These are phyloP conservation scores for Monosporascus sp. DNA, from an alignment of 2,329 filamentous ascomycete genomes.

Conservation along the genomic window DNA sequence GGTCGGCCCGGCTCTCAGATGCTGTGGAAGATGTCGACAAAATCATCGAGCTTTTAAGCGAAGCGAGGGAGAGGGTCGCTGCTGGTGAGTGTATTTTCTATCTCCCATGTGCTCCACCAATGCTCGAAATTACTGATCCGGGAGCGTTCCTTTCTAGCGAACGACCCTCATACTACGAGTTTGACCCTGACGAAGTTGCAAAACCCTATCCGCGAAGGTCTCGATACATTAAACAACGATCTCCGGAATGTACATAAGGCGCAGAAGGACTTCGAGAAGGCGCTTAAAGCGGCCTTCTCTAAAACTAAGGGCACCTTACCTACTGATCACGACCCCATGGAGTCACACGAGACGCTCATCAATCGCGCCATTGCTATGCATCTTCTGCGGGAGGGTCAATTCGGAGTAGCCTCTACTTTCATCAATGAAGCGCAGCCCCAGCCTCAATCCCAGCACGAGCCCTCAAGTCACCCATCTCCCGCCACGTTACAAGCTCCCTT, in stretches of 20 bases:
- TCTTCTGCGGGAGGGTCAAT: slow-evolving; percentile 88
- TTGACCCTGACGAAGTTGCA: slow-evolving; percentile 79
- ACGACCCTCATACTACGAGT: slow-evolving; percentile 65
- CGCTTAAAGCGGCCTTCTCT: slow-evolving; percentile 74
- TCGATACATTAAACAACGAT: slow-evolving; percentile 75
- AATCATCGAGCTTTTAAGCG: slow-evolving; percentile 70
- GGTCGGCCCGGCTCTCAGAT: slow-evolving; percentile 61
- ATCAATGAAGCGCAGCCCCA: slow-evolving; percentile 59
- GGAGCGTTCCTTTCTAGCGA: slow-evolving; percentile 18
- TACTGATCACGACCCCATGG: slow-evolving; percentile 75
- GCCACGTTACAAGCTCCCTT: slow-evolving; percentile 8
- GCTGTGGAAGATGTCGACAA: slow-evolving; percentile 76
- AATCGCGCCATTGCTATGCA: slow-evolving; percentile 97
- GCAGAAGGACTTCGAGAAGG: slow-evolving; percentile 78
- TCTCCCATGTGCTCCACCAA: background rate
- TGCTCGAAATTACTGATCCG: slow-evolving; percentile 5
- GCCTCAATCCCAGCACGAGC: slow-evolving; percentile 4
- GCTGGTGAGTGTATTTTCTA: slow-evolving; percentile 45
- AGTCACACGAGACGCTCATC: slow-evolving; percentile 68
- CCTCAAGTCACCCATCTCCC: slow-evolving; percentile 20
- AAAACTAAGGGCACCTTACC: slow-evolving; percentile 65
- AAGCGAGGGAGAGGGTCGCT: slow-evolving; percentile 68
- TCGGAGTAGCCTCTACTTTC: slow-evolving; percentile 80
- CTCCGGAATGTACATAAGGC: slow-evolving; percentile 78
- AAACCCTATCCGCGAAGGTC: slow-evolving; percentile 73